Conservation (phyloP, 2,329 filamentous ascomycete genomes). For the Tolypocladium ovalisporum region DNA sequence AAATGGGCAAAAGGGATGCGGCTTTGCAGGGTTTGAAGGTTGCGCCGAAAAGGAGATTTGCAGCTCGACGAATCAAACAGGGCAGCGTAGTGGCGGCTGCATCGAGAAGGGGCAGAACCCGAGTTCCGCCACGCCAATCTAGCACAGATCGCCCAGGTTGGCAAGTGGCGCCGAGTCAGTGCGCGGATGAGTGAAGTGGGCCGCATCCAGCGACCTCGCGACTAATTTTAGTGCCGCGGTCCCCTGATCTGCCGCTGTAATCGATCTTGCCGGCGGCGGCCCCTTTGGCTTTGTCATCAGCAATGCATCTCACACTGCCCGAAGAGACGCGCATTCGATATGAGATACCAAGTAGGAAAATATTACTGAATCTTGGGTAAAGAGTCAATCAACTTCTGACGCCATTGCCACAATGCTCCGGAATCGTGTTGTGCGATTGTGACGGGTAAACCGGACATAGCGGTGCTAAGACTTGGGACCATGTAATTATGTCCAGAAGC, state of each 20-base stretch:
- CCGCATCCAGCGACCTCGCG: background rate
- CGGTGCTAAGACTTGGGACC: background rate
- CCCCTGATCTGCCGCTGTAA: background rate
- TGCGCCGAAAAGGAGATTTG: conserved; percentile 5
- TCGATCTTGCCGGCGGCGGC: background rate
- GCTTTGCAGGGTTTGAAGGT: background rate
- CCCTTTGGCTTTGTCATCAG: background rate
- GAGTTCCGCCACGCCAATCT: background rate
- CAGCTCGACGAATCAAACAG: background rate
- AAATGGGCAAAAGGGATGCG: background rate
- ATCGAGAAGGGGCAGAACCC: background rate
- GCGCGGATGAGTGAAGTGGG: background rate
- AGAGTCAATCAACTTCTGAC: no score
- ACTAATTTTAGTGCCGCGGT: background rate
- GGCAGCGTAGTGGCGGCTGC: background rate
- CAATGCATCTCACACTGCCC: no score
- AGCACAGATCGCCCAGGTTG: background rate
- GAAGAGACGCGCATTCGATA: no score
- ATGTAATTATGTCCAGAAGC: background rate
- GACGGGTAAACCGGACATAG: background rate
- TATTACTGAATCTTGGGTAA: no score
- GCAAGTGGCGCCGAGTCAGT: background rate
- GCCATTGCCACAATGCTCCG: background rate
- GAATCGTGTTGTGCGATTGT: background rate
- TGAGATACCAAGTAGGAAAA: no score